Conservation (phyloP, 331 rosid genomes). For the Rhamnella rubrinervis region DNA sequence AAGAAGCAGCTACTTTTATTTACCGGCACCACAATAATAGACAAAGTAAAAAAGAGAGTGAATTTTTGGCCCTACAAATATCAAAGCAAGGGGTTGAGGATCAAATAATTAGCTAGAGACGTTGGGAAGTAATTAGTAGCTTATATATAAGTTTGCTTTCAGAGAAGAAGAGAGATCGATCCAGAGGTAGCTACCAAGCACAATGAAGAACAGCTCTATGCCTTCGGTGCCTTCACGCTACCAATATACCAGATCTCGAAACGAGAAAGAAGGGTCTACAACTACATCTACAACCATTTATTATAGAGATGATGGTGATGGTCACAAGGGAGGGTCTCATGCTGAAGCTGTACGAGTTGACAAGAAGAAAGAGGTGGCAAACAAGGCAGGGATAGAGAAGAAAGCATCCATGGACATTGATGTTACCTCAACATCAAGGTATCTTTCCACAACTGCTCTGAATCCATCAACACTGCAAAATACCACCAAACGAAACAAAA, state of each 20-base stretch:
- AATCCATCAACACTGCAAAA: conserved; percentile 77
- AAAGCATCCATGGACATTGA: conserved; percentile 61
- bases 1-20: background rate
- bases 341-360: background rate
- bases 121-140: too few relatives aligned
- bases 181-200: background rate
- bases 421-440: conserved; percentile 74
- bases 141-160: background rate
- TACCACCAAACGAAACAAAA: conserved; percentile 2
- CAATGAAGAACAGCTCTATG: conserved; percentile 26
- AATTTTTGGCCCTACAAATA: conserved; percentile 19
- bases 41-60: background rate
- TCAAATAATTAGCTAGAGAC: background rate
- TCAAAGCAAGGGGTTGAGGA: conserved; percentile 2
- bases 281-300: background rate
- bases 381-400: conserved; percentile 47
- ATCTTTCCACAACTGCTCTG: conserved; percentile 82
- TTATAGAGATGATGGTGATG: background rate
- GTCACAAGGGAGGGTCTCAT: background rate
- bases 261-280: background rate
- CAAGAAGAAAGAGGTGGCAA: conserved; percentile 19
- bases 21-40: background rate
- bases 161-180: background rate
- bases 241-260: background rate
- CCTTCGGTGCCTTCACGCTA: conserved; percentile 4